These are phyloP conservation scores for Elongisporangium undulatum DNA, from an alignment of 352 stramenopile species.

Conservation along the genomic window DNA sequence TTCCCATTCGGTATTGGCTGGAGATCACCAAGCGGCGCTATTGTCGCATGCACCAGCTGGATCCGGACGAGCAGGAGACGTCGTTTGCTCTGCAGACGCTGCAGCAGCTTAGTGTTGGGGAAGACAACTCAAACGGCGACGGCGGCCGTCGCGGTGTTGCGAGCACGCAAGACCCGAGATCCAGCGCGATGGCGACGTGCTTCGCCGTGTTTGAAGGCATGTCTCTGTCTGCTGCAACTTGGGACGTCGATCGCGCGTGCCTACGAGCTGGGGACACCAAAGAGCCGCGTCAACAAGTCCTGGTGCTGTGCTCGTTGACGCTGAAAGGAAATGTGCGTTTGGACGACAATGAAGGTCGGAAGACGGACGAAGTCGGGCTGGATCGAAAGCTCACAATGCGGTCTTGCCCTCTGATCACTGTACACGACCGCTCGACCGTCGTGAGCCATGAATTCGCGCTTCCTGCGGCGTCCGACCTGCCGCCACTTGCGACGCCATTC, in stretches of 20 bases:
- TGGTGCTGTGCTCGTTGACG: background rate
- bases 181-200: background rate
- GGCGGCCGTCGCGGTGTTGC: background rate
- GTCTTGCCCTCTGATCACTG: background rate
- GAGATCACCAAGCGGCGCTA: slow-evolving; percentile 2
- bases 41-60: background rate
- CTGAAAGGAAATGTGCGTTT: background rate
- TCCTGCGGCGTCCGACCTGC: background rate
- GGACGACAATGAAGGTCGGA: background rate
- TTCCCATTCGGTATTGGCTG: slow-evolving; percentile 10
- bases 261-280: background rate
- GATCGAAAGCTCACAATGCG: background rate
- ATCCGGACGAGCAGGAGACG: background rate
- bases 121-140: background rate
- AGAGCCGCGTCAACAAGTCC: background rate
- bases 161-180: background rate
- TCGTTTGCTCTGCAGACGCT: background rate
- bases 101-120: background rate
- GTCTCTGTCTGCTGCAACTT: background rate
- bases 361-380: background rate
- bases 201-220: background rate
- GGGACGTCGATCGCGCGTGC: background rate
- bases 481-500: background rate
- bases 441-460: background rate
- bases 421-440: background rate